Evolutionary conservation across 371 early-diverging fungal genomes (phyloP), one percentile per base, ranked within the genome.

Genomic region (Mucor piriformis): DNA sequence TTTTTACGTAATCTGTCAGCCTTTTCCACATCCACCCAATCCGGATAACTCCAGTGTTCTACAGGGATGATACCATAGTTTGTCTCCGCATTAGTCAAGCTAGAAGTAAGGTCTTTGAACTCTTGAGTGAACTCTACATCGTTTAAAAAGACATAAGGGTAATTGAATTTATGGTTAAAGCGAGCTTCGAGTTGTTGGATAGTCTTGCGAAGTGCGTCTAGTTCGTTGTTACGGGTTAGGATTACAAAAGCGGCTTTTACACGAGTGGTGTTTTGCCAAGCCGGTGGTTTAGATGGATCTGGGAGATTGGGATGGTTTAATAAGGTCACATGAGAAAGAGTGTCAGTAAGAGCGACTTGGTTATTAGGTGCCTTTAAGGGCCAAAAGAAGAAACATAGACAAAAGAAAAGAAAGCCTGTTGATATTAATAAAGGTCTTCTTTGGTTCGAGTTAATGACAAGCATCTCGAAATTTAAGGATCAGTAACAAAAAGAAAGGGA

Each of bases 121-220:
- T 86, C 82, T 5, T 84, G 78, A 0, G 89, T 85, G 57, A 96
- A 97, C 7, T 89, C 89, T 29, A 76, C 81, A 54, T 97, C 91
- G 66, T 91, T 93, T 54, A 91, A 47, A 59, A 90, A 89, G 16
- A 97, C 91, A 68, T 94, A 97, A 0, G 95, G 95, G 61, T 95
- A 97, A 57, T 88, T 74, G 72, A 83, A 92, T 38, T 83, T 77
- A 52, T 71, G 76, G 69, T 97, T 97, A 70, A 95, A 95, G 46
- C 86, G 71, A 32, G 89, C 86, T 67, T 95, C 95, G 13, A 95
- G 74, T 67, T 88, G 83, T 20, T 74, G 80, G 63, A 97, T 79
- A 0, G 93, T 83, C 20, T 59, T 65, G 32, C 75, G 69, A 49
- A 95, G 82, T 8, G 81, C 86, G 20, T 86, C 64, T 16, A 93